A percentile compares a stretch with the other conserved stretches of the same genome.
phyloP scores from a whole-genome alignment of 73 alveolate species.

The Paramecium octaurelia region DNA sequence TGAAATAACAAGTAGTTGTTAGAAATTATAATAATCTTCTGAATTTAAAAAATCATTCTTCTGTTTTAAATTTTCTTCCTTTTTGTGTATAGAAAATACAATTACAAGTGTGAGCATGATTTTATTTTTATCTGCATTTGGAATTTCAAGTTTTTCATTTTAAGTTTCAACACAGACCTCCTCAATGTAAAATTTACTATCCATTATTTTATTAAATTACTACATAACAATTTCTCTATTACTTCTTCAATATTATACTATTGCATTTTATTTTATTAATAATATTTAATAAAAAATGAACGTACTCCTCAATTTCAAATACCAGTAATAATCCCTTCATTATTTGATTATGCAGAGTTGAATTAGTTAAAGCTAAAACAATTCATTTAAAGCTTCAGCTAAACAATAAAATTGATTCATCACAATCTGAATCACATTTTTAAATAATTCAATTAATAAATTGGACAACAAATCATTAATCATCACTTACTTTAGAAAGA shows the following conservation, averaged over 20 bases:
- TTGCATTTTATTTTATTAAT: neutral
- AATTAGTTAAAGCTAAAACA: neutral
- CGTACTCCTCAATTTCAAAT: neutral
- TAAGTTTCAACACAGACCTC: neutral
- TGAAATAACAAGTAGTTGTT: neutral
- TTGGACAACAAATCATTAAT: too few relatives aligned
- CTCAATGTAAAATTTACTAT: neutral
- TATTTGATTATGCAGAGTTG: neutral
- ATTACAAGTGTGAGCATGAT: neutral
- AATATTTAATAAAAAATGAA: neutral
- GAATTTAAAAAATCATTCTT: neutral
- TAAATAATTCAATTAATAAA: neutral
- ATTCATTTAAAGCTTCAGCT: neutral
- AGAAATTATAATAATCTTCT: neutral
- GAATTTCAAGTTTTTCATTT: neutral
- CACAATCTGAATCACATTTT: neutral
- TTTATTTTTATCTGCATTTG: constrained; percentile 16
- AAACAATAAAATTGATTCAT: neutral
- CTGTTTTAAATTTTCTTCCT: constrained; percentile 7
- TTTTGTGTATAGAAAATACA: neutral
- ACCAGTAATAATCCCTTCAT: neutral
- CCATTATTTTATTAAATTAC: neutral
- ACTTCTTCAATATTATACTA: neutral
- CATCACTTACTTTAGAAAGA: too few relatives aligned
- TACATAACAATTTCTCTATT: neutral